phyloP scores from a whole-genome alignment of 495 filamentous ascomycete genomes.

The Bacidia gigantensis region DNA sequence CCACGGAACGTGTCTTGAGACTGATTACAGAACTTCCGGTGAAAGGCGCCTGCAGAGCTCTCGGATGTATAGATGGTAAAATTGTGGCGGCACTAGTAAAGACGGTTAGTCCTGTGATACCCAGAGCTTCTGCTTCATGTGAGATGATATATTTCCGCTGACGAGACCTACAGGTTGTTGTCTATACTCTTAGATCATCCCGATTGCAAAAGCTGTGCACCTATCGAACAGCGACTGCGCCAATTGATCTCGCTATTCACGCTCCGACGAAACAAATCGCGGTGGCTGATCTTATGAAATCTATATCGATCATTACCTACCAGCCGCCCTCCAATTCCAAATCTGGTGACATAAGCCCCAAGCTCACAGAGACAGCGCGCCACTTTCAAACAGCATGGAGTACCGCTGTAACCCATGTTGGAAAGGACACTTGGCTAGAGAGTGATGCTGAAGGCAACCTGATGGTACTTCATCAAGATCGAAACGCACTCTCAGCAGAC shows the following conservation, averaged over 20 bases:
- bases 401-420: conserved; percentile 63
- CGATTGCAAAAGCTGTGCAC: conserved; percentile 51
- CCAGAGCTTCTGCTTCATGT: conserved; percentile 2
- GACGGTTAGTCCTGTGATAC: conserved; percentile 59
- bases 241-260: conserved; percentile 61
- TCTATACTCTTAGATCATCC: conserved; percentile 40
- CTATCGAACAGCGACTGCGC: conserved; percentile 73
- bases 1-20: conserved; percentile 55
- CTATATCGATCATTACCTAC: conserved; percentile 61
- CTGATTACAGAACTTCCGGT: conserved; percentile 47
- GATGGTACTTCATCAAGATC: conserved; percentile 58
- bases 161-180: conserved; percentile 32
- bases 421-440: conserved; percentile 58
- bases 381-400: conserved; percentile 72
- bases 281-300: conserved; percentile 91
- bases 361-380: conserved; percentile 57
- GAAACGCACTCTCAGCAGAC: conserved; percentile 55
- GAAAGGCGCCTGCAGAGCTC: conserved; percentile 62
- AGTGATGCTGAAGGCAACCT: conserved; percentile 81
- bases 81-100: conserved; percentile 80
- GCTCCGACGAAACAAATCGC: conserved; percentile 41
- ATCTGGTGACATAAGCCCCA: conserved; percentile 23
- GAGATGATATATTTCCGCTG: too few relatives aligned
- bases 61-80: conserved; percentile 60
- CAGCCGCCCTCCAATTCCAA: conserved; percentile 30